Conservation (phyloP, 768 basidiomycete genomes). For the Auriscalpium microsporum region DNA sequence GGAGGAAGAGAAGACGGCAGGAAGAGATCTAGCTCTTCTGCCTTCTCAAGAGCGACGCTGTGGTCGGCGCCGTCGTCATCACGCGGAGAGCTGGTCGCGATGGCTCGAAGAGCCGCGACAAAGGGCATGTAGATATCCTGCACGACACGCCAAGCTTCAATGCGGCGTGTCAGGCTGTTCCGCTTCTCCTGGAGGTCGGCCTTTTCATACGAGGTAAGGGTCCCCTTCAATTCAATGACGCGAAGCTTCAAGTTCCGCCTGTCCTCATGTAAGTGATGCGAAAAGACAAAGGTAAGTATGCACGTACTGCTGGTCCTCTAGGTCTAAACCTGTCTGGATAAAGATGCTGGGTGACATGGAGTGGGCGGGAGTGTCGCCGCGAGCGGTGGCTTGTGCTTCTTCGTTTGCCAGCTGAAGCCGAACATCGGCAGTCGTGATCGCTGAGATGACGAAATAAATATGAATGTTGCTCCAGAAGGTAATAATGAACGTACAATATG, state of each 20-base stretch:
- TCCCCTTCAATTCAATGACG: background rate
- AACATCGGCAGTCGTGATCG: constrained; percentile 5
- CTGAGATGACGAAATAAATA: background rate
- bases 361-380: constrained; percentile 4
- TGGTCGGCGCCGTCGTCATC: background rate
- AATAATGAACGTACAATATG: constrained; percentile 1
- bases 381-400: background rate
- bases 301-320: constrained; percentile 21
- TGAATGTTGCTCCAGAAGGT: too few species aligned
- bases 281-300: background rate
- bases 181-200: constrained; percentile 5
- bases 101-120: background rate
- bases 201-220: background rate
- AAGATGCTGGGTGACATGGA: constrained; percentile 12
- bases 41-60: background rate
- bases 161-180: background rate
- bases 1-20: constrained; percentile 8
- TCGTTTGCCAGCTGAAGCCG: constrained; percentile 6
- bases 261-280: background rate
- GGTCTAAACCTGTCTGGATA: constrained; percentile 14
- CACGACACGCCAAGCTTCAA: constrained; percentile 4
- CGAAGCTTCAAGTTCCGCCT: background rate
- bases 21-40: background rate
- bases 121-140: constrained; percentile 15
- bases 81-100: background rate